A percentile compares a stretch with the other conserved stretches of the same genome.
These are phyloP conservation scores for Aspergillus olivimuriae DNA, from an alignment of 495 filamentous ascomycete genomes.

Conservation along the genomic window DNA sequence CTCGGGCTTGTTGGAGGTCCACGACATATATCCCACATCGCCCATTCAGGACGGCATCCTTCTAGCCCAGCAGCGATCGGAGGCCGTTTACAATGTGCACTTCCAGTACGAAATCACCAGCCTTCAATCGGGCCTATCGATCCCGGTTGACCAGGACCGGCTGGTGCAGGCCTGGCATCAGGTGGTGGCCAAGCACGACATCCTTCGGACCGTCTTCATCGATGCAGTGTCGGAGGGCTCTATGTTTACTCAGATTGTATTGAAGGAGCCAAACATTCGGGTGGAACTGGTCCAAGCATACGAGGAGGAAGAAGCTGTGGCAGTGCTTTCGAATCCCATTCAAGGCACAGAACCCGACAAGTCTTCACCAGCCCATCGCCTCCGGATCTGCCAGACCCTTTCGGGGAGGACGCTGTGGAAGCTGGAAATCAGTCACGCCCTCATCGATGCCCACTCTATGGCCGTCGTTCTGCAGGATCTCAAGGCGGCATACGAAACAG, in stretches of 20 bases:
- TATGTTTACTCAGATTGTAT: conserved; percentile 30
- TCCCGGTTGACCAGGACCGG: background rate
- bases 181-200: conserved; percentile 32
- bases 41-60: conserved; percentile 4
- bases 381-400: conserved; percentile 27
- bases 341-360: no score
- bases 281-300: background rate
- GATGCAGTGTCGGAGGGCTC: conserved; percentile 21
- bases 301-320: background rate
- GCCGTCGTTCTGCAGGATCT: conserved; percentile 23
- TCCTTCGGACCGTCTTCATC: conserved; percentile 32
- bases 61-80: conserved; percentile 4
- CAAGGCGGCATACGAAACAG: conserved; percentile 27
- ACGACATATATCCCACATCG: background rate
- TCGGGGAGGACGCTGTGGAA: conserved; percentile 23
- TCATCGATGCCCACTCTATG: conserved; percentile 29
- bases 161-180: conserved; percentile 24
- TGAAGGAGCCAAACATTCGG: conserved; percentile 13
- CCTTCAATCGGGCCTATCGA: conserved; percentile 7
- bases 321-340: conserved; percentile 2
- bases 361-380: no score
- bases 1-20: no score
- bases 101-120: background rate
- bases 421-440: conserved; percentile 41
- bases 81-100: background rate